Base-by-base conservation (phyloP, 257 asterid species). In the Solanum clarkiae region DNA sequence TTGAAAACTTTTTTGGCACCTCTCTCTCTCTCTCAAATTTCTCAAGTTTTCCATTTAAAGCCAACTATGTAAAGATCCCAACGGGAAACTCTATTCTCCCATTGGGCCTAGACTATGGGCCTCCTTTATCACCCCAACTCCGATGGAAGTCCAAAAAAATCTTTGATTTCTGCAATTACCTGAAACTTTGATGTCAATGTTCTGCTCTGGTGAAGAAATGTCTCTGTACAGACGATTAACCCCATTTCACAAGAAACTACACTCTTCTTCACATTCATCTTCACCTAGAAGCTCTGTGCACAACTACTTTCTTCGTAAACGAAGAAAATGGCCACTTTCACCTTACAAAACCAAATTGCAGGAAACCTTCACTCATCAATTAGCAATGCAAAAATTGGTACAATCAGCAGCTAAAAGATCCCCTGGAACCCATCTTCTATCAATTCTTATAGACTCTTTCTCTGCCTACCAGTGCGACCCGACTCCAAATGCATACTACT, bases 291-390 rank as follows among this genome's bases (percentile, higher is more conserved):
- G 90, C 12, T 85, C 88, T 44, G 9, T 86, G 80, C 85, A 86
- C 87, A 91, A 92, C 59, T 92, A 90, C 84, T 90, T 87, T 44
- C 86, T 92, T 5, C 81, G 97, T 42, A 92, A 94, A 88, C 83
- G 91, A 85, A 92, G 97, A 88, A 95, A 92, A 90, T 95, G 97
- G 92, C 97, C 94, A 10, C 88, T 87, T 63, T 88, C 91, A 79
- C 92, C 97, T 8, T 86, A 80, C 95, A 86, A 87, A 74, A 56
- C 88, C 36, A 84, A 91, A 68, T 86, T 91, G 91, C 86, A 86
- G 45, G 88, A 91, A 45, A 56, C 82, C 10, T 90, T 95, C 16
- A 91, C 93, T 44, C 86, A 68, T 42, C 92, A 91, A 86, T 90
- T 92, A 13, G 94, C 97, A 12, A 88, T 92, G 87, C 88, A 84